Base-by-base conservation (phyloP, 2,329 filamentous ascomycete genomes). In the Periconia sp. region DNA sequence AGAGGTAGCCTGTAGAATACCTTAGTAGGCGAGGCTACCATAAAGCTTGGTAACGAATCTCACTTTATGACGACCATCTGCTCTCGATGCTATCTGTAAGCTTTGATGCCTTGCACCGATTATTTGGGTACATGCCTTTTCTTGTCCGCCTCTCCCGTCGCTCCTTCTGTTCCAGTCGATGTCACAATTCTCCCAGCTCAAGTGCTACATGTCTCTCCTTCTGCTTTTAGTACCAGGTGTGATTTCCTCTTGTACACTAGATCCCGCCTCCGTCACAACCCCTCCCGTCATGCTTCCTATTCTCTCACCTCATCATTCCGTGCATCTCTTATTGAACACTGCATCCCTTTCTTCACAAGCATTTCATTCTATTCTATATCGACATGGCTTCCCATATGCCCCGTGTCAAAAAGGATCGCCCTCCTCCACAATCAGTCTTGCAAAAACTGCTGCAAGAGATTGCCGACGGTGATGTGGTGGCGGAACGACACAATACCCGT, bases 1-100 rank as follows among this genome's bases (percentile, higher is more conserved):
- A 68, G 60, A 63, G 57, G 57, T 61, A 62, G 61, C 61, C 61
- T 66, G 63, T 67, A 66, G 63, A 62, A 68, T 66, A 71, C 63
- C 64, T 65, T 59, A 53, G 52, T 47, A 60, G 62, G 63, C 69
- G 66, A 67, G 64, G 62, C 55, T 55, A 58, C 57, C 58, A 61
- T 55, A 56, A 58, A 61, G 60, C 51, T 60, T 52, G 56, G 58
- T 62, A 65, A 59, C 60, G 51, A 62, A 63, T 62, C 60, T 51
- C 56, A 65, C 64, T 52, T 60, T 54, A 57, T 66, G 60, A 68
- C 62, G 60, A 65, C 53, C 49, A 55, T 45, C 40, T 45, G 23
- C 23, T 27, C 30, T 9, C 14, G 6, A 17, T n/a, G 9, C 31
- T n/a, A n/a, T n/a, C n/a, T n/a, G n/a, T n/a, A n/a, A n/a, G n/a